Conservation (phyloP, 306 rosid species). For the Casuarina cunninghamiana region DNA sequence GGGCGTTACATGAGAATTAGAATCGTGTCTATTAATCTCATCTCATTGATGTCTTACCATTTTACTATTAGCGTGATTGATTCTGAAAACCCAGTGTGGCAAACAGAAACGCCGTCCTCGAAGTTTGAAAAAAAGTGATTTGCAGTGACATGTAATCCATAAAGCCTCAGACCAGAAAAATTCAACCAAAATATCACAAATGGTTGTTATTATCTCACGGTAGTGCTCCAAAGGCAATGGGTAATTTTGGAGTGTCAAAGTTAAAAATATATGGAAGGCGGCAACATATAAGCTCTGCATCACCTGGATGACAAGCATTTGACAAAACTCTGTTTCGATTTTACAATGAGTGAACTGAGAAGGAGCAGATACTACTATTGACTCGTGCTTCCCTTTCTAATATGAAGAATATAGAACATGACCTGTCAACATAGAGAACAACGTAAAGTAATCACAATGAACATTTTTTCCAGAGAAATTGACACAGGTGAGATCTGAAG, state of each 20-base stretch:
- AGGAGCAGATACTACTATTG: neutral
- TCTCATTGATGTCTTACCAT: no score
- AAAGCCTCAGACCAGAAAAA: no score
- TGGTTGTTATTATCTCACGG: neutral
- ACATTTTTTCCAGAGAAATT: conserved; percentile 1
- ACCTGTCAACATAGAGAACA: neutral
- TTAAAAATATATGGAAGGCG: neutral
- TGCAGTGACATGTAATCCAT: no score
- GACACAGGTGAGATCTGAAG: neutral
- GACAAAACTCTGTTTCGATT: neutral
- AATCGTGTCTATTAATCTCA: no score
- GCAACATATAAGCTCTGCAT: neutral
- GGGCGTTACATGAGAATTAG: no score
- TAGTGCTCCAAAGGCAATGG: neutral
- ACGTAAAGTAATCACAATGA: neutral
- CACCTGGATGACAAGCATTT: neutral
- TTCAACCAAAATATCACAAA: no score
- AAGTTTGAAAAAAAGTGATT: no score
- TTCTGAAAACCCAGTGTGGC: no score
- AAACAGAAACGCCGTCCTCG: no score
- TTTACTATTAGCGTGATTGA: no score
- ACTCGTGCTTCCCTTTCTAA: neutral
- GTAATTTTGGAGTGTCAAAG: no score
- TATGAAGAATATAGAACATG: conserved; percentile 1
- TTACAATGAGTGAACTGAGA: neutral